Percentiles rank a stretch among this genome's conserved stretches.
These are phyloP conservation scores for Termitomyces bulborhizus DNA, from an alignment of 768 basidiomycete species.

Conservation along the genomic window DNA sequence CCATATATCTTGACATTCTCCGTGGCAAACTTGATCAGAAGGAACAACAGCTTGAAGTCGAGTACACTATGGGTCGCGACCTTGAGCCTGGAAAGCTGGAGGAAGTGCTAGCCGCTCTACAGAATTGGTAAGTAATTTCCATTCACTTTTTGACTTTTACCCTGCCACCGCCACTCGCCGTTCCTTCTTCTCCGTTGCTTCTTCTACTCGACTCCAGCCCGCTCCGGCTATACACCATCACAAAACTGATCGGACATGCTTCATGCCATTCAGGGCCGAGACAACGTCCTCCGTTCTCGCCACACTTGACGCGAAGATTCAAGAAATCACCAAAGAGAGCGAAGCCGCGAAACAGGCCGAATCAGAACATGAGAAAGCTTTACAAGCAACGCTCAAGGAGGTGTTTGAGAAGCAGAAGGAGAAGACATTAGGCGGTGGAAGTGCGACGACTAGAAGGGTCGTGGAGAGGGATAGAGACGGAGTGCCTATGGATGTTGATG, in stretches of 20 bases:
- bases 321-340: slow-evolving; percentile 40
- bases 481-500: slow-evolving; percentile 63
- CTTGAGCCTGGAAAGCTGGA: slow-evolving; percentile 71
- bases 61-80: slow-evolving; percentile 91
- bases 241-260: slow-evolving; percentile 1
- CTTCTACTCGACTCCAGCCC: background rate
- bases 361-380: slow-evolving; percentile 47
- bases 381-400: slow-evolving; percentile 53
- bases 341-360: slow-evolving; percentile 33
- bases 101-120: slow-evolving; percentile 51
- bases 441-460: slow-evolving; percentile 11
- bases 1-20: slow-evolving; percentile 87
- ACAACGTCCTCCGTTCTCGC: slow-evolving; percentile 66
- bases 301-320: slow-evolving; percentile 68
- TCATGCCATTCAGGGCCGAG: slow-evolving; percentile 45
- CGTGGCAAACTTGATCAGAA: slow-evolving; percentile 93
- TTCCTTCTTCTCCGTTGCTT: background rate
- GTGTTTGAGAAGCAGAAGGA: slow-evolving; percentile 62
- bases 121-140: slow-evolving; percentile 49
- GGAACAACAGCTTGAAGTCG: slow-evolving; percentile 82
- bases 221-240: background rate
- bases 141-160: background rate
- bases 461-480: slow-evolving; percentile 22
- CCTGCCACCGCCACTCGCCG: background rate
- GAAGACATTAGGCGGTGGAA: slow-evolving; percentile 29